A percentile compares a stretch with the other conserved stretches of the same genome.
Evolutionary conservation across 2,329 filamentous ascomycete species (phyloP).

Genomic region (Ophiocordyceps robertsii): DNA sequence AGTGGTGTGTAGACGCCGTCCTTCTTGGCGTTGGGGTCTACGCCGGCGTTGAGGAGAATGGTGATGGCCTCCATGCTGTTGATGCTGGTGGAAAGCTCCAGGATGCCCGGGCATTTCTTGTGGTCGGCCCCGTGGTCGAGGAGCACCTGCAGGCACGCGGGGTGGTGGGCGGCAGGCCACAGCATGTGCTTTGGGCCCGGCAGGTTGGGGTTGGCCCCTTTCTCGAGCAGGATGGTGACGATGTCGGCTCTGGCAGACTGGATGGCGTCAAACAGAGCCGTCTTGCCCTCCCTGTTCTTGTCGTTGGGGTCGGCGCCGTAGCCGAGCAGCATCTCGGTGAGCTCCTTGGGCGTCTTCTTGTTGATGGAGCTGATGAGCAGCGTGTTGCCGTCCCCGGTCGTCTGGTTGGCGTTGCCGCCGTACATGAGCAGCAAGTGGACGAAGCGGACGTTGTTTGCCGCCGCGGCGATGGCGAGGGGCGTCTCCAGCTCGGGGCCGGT

Average conservation of each 20-base stretch:
- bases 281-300: constrained; percentile 48
- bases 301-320: constrained; percentile 45
- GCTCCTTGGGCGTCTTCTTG: constrained; percentile 37
- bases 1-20: constrained; percentile 56
- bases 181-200: constrained; percentile 57
- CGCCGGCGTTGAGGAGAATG: constrained; percentile 41
- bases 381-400: constrained; percentile 44
- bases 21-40: constrained; percentile 48
- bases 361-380: constrained; percentile 47
- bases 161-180: constrained; percentile 49
- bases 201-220: constrained; percentile 53
- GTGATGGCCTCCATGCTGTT: constrained; percentile 50
- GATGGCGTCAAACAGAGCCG: constrained; percentile 50
- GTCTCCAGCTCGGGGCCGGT: constrained; percentile 38
- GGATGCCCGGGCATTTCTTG: constrained; percentile 46
- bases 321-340: constrained; percentile 45
- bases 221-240: constrained; percentile 33
- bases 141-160: constrained; percentile 43
- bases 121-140: constrained; percentile 44
- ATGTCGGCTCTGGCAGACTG: constrained; percentile 41
- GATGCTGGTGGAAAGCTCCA: constrained; percentile 49
- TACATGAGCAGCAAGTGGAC: constrained; percentile 48
- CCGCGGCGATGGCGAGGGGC: constrained; percentile 36
- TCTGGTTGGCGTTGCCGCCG: constrained; percentile 41
- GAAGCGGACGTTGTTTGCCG: constrained; percentile 40